Evolutionary conservation across 2,329 filamentous ascomycete genomes (phyloP).

Genomic region (Exophiala calicioides): DNA sequence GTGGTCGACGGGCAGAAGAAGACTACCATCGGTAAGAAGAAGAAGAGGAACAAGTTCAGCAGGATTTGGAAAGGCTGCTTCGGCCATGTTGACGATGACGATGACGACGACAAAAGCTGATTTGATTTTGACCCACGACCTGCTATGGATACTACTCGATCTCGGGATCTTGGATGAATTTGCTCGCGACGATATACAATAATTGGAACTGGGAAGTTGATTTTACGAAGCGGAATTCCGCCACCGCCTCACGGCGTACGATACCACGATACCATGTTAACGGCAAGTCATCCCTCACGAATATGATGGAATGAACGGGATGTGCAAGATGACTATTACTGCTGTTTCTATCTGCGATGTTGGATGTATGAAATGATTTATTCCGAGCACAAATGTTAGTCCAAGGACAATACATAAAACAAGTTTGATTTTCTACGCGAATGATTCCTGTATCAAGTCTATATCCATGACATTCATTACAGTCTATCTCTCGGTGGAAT

Average conservation of each 20-base stretch:
- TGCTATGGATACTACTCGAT: too few species aligned
- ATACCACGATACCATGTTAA: not conserved
- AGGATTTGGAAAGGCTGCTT: conserved; percentile 16
- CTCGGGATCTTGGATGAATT: too few species aligned
- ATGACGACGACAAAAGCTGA: not conserved
- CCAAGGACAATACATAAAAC: too few species aligned
- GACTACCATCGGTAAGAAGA: too few species aligned
- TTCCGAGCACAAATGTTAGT: too few species aligned
- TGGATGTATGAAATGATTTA: too few species aligned
- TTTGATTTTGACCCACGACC: not conserved
- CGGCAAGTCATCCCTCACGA: too few species aligned
- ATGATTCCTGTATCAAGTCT: too few species aligned
- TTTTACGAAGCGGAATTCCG: not conserved
- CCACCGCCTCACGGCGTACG: not conserved
- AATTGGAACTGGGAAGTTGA: too few species aligned
- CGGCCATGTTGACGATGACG: not conserved
- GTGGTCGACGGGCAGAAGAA: not conserved
- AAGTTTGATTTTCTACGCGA: too few species aligned
- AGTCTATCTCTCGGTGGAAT: conserved; percentile 1
- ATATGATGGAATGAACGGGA: not conserved
- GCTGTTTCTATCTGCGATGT: not conserved
- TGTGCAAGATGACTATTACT: not conserved
- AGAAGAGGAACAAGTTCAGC: conserved; percentile 9
- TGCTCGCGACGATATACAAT: too few species aligned
- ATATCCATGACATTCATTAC: not conserved